Percentiles rank a stretch among this genome's conserved stretches.
Evolutionary conservation across 257 asterid genomes (phyloP).

Genomic region (Paulownia fortunei): DNA sequence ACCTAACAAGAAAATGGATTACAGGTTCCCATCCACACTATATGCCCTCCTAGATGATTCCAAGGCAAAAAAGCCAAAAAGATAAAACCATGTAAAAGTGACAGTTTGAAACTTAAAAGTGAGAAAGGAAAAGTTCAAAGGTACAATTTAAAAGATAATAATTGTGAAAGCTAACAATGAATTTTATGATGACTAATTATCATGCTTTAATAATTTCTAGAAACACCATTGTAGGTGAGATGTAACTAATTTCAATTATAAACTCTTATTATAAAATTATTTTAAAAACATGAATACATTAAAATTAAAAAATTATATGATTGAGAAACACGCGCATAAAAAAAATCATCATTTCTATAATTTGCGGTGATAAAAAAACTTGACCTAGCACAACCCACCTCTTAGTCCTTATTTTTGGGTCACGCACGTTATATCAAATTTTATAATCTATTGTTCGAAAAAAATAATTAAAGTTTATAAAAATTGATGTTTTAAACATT

Average conservation of each 20-base stretch:
- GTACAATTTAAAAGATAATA: neutral
- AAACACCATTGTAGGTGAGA: neutral
- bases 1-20: too few relatives aligned
- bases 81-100: neutral
- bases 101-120: neutral
- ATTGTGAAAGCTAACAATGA: neutral
- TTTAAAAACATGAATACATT: too few relatives aligned
- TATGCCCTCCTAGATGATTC: neutral
- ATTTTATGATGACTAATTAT: slow-evolving; percentile 13
- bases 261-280: neutral
- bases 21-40: too few relatives aligned
- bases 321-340: neutral
- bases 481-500: too few relatives aligned
- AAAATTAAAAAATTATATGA: too few relatives aligned
- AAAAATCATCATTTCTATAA: too few relatives aligned
- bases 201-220: neutral
- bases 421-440: too few relatives aligned
- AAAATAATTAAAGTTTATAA: too few relatives aligned
- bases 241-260: neutral
- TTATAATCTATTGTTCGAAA: too few relatives aligned
- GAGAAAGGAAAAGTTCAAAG: neutral
- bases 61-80: neutral
- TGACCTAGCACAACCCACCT: too few relatives aligned
- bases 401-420: too few relatives aligned
- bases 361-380: too few relatives aligned